Percentiles rank a stretch among this genome's conserved stretches.
Conservation (phyloP, 768 basidiomycete genomes). For the Nidularia pulvinata region DNA sequence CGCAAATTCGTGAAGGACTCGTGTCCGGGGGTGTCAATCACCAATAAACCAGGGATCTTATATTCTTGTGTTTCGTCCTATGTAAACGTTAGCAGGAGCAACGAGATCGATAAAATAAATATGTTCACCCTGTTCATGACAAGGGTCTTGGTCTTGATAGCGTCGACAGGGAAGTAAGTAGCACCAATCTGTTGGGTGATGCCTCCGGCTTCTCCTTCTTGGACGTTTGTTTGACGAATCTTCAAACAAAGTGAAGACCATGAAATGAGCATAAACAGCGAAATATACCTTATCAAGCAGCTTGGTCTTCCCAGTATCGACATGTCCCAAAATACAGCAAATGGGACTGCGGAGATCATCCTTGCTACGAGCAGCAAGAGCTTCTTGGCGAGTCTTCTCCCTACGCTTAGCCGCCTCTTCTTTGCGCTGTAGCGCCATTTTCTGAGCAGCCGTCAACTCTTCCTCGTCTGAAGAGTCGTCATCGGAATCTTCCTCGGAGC, state of each 20-base stretch:
- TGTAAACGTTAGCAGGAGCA: slow-evolving; percentile 2
- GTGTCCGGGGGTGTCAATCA: slow-evolving; percentile 99
- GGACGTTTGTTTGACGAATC: slow-evolving; percentile 99
- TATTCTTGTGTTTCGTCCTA: slow-evolving; percentile 86
- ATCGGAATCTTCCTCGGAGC: slow-evolving; percentile 46
- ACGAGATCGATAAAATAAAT: not conserved
- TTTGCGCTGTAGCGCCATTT: slow-evolving; percentile 69
- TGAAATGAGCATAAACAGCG: too few species aligned
- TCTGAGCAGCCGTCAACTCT: slow-evolving; percentile 68
- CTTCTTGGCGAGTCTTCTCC: slow-evolving; percentile 79
- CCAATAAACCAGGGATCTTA: slow-evolving; percentile 93
- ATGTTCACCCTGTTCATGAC: slow-evolving; percentile 82
- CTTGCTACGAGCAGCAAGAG: slow-evolving; percentile 83
- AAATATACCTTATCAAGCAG: slow-evolving; percentile 85
- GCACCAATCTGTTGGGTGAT: slow-evolving; percentile 99
- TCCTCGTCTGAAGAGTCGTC: slow-evolving; percentile 59
- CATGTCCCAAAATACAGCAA: slow-evolving; percentile 98
- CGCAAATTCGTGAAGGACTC: slow-evolving; percentile 99
- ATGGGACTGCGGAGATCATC: slow-evolving; percentile 95
- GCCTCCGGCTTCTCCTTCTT: slow-evolving; percentile 99
- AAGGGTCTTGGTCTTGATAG: slow-evolving; percentile 89
- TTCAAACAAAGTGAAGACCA: slow-evolving; percentile 20
- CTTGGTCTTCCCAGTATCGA: slow-evolving; percentile 99
- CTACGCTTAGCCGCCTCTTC: slow-evolving; percentile 83
- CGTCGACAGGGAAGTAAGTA: slow-evolving; percentile 97